phyloP scores from a whole-genome alignment of 768 basidiomycete genomes.

The Lactarius psammicola region DNA sequence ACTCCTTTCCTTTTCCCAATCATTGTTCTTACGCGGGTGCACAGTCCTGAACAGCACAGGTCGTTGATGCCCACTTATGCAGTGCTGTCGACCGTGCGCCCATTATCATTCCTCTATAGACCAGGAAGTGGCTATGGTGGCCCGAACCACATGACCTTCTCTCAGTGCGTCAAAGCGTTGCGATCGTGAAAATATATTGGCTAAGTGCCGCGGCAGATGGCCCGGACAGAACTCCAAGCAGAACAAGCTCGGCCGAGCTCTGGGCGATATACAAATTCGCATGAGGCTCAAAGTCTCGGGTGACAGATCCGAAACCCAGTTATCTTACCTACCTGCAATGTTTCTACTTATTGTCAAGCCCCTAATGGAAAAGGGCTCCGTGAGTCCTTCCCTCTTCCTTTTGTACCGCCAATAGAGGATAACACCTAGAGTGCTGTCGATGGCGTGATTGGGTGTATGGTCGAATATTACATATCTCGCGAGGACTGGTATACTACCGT shows the following conservation, averaged over 20 bases:
- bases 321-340: conserved; percentile 85
- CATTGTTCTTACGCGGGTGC: not conserved
- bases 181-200: not conserved
- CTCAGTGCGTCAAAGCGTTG: conserved; percentile 57
- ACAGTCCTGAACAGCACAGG: conserved; percentile 93
- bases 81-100: conserved; percentile 83
- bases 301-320: conserved; percentile 84
- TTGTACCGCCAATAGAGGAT: not conserved
- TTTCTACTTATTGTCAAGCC: conserved; percentile 80
- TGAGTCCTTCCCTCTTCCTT: conserved; percentile 44
- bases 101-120: conserved; percentile 84
- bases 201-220: conserved; percentile 57
- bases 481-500: conserved; percentile 98
- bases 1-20: conserved; percentile 2
- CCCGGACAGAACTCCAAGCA: conserved; percentile 97
- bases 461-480: conserved; percentile 87
- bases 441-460: conserved; percentile 84
- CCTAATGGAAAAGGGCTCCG: conserved; percentile 67
- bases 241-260: conserved; percentile 70
- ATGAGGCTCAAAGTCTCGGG: conserved; percentile 96
- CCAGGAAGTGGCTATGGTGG: conserved; percentile 62
- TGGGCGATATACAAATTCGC: conserved; percentile 88
- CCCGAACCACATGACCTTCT: conserved; percentile 70
- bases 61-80: conserved; percentile 91
- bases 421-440: conserved; percentile 66